phyloP scores from a whole-genome alignment of 108 stramenopile genomes.

The Stephanodiscus minutulus region DNA sequence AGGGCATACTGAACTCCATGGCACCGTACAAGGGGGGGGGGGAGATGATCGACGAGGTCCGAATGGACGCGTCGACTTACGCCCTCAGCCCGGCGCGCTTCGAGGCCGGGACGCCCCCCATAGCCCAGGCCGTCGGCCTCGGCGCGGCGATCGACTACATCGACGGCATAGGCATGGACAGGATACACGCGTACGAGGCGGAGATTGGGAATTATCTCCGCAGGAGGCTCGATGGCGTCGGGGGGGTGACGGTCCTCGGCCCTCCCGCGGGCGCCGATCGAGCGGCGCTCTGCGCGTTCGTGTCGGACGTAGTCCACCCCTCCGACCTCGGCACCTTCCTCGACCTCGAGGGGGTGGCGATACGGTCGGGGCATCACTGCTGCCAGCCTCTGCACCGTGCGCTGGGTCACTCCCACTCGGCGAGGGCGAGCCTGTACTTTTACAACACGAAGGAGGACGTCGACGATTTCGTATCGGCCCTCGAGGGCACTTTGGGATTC shows the following conservation, averaged over 20 bases:
- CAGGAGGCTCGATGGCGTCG: constrained; percentile 63
- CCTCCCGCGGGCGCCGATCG: constrained; percentile 63
- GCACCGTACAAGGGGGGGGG: constrained; percentile 93
- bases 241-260: constrained; percentile 83
- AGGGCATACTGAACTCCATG: constrained; percentile 82
- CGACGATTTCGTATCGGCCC: constrained; percentile 72
- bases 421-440: constrained; percentile 84
- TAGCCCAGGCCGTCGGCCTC: constrained; percentile 93
- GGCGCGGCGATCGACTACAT: constrained; percentile 91
- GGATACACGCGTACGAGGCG: constrained; percentile 83
- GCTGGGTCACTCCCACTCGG: constrained; percentile 85
- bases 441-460: constrained; percentile 92
- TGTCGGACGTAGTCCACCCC: constrained; percentile 85
- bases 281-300: constrained; percentile 89
- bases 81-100: constrained; percentile 88
- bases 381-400: constrained; percentile 94
- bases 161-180: constrained; percentile 81
- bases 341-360: constrained; percentile 94
- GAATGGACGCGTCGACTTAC: constrained; percentile 85
- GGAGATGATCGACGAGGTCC: constrained; percentile 96
- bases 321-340: constrained; percentile 93
- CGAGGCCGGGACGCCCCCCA: constrained; percentile 96
- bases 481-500: constrained; percentile 72
- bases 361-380: constrained; percentile 97
- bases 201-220: constrained; percentile 84